Evolutionary conservation across 371 early-diverging fungal genomes (phyloP).

Genomic region (Blakeslea trispora): DNA sequence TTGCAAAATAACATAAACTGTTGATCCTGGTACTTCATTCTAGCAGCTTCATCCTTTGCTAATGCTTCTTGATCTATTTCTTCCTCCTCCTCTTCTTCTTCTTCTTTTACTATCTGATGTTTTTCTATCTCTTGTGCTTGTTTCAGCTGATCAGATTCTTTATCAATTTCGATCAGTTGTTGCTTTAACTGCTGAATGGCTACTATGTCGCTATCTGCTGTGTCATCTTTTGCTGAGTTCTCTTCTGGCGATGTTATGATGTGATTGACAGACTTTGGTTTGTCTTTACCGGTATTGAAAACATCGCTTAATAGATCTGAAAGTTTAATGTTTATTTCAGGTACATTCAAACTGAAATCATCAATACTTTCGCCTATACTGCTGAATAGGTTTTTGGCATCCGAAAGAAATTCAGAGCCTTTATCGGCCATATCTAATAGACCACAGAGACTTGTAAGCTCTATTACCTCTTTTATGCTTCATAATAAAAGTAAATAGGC

Average conservation of each 20-base stretch:
- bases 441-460: too few relatives aligned
- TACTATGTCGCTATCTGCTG: not conserved
- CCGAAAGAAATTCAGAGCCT: conserved; percentile 26
- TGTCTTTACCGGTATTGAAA: conserved; percentile 17
- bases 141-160: not conserved
- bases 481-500: not conserved
- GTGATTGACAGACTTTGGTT: conserved; percentile 16
- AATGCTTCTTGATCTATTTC: conserved; percentile 12
- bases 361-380: conserved; percentile 32
- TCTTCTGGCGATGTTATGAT: conserved; percentile 8
- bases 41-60: conserved; percentile 3
- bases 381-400: conserved; percentile 26
- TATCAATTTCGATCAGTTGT: not conserved
- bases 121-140: conserved; percentile 5
- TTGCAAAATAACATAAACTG: conserved; percentile 88
- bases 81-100: conserved; percentile 15
- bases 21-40: conserved; percentile 43
- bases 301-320: conserved; percentile 38
- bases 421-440: conserved; percentile 36
- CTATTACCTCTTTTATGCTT: not conserved
- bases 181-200: not conserved
- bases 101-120: conserved; percentile 14
- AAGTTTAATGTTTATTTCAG: conserved; percentile 38
- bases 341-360: conserved; percentile 37
- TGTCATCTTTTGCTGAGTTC: not conserved